Conservation (phyloP, 768 basidiomycete genomes). For the Serendipita indica region DNA sequence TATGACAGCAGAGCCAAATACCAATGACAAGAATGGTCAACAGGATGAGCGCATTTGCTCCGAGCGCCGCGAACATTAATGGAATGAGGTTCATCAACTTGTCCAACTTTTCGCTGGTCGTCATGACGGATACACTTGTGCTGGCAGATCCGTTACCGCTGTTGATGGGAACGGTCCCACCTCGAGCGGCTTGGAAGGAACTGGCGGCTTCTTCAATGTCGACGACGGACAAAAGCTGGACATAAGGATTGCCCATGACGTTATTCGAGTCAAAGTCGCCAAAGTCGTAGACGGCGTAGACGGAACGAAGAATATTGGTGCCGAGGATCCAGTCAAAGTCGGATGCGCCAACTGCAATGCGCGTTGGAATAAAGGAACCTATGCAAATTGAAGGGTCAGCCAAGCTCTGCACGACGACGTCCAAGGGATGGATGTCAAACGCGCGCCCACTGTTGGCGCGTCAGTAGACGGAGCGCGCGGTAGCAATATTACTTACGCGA, state of each 20-base stretch:
- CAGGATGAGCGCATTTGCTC: constrained; percentile 59
- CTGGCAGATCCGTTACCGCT: constrained; percentile 45
- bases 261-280: constrained; percentile 42
- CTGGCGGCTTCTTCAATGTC: constrained; percentile 53
- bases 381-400: constrained; percentile 39
- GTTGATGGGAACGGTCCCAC: constrained; percentile 45
- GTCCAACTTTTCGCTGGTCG: constrained; percentile 43
- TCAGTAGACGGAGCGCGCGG: constrained; percentile 11
- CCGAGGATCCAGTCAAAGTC: constrained; percentile 76
- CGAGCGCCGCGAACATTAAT: constrained; percentile 59
- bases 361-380: constrained; percentile 61
- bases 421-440: constrained; percentile 67
- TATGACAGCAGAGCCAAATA: constrained; percentile 17
- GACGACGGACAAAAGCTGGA: constrained; percentile 56
- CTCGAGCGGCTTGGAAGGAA: constrained; percentile 55
- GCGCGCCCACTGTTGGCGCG: constrained; percentile 41
- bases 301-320: constrained; percentile 67
- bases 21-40: constrained; percentile 41
- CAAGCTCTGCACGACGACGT: constrained; percentile 40
- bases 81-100: constrained; percentile 53
- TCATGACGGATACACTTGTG: constrained; percentile 38
- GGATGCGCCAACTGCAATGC: constrained; percentile 39
- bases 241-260: constrained; percentile 59
- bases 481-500: constrained; percentile 36
- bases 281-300: constrained; percentile 64